A percentile compares a stretch with the other conserved stretches of the same genome.
Evolutionary conservation across 2,329 filamentous ascomycete genomes (phyloP).

Genomic region (Fusarium sp.): DNA sequence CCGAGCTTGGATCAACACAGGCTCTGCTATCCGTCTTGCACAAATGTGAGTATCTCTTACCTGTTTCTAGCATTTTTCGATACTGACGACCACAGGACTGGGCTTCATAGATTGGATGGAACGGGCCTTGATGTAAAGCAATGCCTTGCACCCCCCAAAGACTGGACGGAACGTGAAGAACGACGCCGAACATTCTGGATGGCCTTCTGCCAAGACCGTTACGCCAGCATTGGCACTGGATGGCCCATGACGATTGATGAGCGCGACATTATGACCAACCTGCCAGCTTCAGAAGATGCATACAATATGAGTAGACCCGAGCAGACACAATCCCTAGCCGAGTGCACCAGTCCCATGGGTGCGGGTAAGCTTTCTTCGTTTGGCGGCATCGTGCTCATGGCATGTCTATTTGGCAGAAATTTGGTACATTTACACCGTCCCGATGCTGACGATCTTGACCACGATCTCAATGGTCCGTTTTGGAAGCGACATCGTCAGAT

Average conservation of each 20-base stretch:
- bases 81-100: constrained; percentile 74
- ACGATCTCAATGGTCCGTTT: constrained; percentile 91
- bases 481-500: constrained; percentile 93
- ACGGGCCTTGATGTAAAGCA: constrained; percentile 89
- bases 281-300: constrained; percentile 86
- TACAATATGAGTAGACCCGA: constrained; percentile 84
- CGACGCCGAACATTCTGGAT: constrained; percentile 94
- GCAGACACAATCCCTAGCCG: constrained; percentile 74
- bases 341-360: constrained; percentile 77
- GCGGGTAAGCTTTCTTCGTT: constrained; percentile 79
- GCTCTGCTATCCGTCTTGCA: constrained; percentile 79
- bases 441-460: constrained; percentile 80
- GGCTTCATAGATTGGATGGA: constrained; percentile 87
- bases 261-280: constrained; percentile 85
- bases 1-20: constrained; percentile 92
- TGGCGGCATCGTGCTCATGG: constrained; percentile 83
- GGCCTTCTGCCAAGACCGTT: constrained; percentile 89
- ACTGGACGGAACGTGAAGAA: constrained; percentile 96
- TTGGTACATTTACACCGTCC: constrained; percentile 91
- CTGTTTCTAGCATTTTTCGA: background rate
- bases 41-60: constrained; percentile 73
- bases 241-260: constrained; percentile 98
- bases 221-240: constrained; percentile 94
- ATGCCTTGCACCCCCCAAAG: constrained; percentile 83
- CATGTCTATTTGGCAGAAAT: constrained; percentile 91